Percentiles rank a stretch among this genome's conserved stretches.
Evolutionary conservation across 352 stramenopile genomes (phyloP).

Genomic region (Pythium aphanidermatum): DNA sequence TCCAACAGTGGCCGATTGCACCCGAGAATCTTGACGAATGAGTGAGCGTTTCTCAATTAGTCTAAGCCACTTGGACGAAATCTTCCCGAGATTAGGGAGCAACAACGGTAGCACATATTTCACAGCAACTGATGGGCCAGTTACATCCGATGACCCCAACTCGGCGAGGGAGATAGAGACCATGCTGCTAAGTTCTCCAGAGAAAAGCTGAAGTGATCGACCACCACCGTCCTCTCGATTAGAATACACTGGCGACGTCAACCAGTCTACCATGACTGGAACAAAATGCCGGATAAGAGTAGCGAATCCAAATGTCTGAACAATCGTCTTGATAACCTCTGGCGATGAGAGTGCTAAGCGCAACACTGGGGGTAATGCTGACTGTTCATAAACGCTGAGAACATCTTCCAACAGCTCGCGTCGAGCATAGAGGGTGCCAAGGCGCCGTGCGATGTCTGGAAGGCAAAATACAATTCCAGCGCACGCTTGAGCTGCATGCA

Average conservation of each 20-base stretch:
- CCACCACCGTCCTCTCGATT: not conserved
- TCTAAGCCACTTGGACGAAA: slow-evolving; percentile 52
- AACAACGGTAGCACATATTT: slow-evolving; percentile 60
- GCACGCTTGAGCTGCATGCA: slow-evolving; percentile 33
- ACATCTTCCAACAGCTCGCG: slow-evolving; percentile 43
- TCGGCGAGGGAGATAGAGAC: slow-evolving; percentile 42
- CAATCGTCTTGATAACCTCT: slow-evolving; percentile 30
- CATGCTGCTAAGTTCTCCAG: slow-evolving; percentile 33
- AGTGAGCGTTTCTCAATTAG: slow-evolving; percentile 35
- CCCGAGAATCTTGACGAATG: slow-evolving; percentile 21
- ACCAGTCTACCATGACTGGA: slow-evolving; percentile 63
- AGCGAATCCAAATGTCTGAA: slow-evolving; percentile 30
- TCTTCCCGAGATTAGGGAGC: slow-evolving; percentile 44
- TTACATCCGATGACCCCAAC: slow-evolving; percentile 35
- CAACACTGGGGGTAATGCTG: slow-evolving; percentile 27
- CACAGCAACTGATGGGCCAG: slow-evolving; percentile 47
- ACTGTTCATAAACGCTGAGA: slow-evolving; percentile 52
- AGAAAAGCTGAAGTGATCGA: slow-evolving; percentile 28
- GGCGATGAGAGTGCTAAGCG: slow-evolving; percentile 44
- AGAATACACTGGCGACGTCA: slow-evolving; percentile 22
- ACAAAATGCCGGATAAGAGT: slow-evolving; percentile 48
- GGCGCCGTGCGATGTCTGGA: slow-evolving; percentile 29
- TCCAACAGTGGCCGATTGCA: not conserved
- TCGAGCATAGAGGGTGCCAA: slow-evolving; percentile 26
- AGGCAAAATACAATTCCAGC: slow-evolving; percentile 61